These are phyloP conservation scores for Eimeria necatrix DNA, from an alignment of 169 alveolate genomes.

Conservation along the genomic window DNA sequence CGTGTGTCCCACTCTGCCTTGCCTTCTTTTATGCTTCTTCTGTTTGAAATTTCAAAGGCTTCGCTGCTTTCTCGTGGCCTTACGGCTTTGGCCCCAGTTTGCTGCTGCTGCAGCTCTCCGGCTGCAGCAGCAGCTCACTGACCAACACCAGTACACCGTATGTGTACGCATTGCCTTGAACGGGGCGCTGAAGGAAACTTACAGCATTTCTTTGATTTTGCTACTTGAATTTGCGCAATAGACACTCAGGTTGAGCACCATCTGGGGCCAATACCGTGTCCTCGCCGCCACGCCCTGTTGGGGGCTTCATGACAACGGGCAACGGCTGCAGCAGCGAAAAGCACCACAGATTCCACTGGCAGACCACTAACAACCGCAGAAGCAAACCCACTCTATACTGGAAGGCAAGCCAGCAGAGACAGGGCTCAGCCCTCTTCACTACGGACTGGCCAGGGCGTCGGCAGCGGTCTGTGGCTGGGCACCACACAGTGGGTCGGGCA, in stretches of 20 bases:
- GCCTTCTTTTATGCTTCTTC: conserved; percentile 23
- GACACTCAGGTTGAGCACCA: conserved; percentile 1
- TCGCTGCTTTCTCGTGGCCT: conserved; percentile 39
- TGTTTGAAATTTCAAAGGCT: conserved; percentile 65
- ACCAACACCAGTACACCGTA: conserved; percentile 51
- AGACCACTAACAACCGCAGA: neutral
- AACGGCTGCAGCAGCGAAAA: conserved; percentile 3
- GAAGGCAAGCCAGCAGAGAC: conserved; percentile 27
- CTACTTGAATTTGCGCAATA: neutral
- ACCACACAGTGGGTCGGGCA: neutral
- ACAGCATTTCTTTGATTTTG: neutral
- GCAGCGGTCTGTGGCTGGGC: conserved; percentile 16
- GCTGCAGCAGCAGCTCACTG: conserved; percentile 75
- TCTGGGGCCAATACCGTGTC: neutral
- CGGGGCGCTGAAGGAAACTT: neutral
- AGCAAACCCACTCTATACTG: neutral
- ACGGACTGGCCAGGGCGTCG: neutral
- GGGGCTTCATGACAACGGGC: conserved; percentile 52
- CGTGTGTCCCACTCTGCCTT: neutral
- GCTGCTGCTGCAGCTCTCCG: conserved; percentile 72
- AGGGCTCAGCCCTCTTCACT: neutral
- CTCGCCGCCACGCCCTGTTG: neutral
- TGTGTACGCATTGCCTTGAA: neutral
- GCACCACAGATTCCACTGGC: neutral
- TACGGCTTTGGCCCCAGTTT: conserved; percentile 59